phyloP scores from a whole-genome alignment of 805 yeast species.

The Suhomyces pyralidae region DNA sequence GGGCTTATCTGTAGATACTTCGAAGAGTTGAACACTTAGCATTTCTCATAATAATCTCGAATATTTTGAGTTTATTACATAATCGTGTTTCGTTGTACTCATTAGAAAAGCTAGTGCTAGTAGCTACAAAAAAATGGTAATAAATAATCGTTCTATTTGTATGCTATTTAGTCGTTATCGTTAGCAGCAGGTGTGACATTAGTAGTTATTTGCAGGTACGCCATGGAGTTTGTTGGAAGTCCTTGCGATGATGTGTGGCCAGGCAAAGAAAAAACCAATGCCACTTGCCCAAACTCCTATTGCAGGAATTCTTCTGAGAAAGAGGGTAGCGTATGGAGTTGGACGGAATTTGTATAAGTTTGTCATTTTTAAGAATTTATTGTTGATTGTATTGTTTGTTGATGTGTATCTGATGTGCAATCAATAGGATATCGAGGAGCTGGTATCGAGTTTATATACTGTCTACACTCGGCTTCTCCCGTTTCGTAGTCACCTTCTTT shows the following conservation, averaged over 20 bases:
- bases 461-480: background rate
- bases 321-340: constrained; percentile 22
- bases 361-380: background rate
- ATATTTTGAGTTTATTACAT: too few relatives aligned
- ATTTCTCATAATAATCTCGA: too few relatives aligned
- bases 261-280: constrained; percentile 27
- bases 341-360: constrained; percentile 3
- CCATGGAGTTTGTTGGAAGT: constrained; percentile 21
- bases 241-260: constrained; percentile 33
- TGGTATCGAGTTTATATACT: background rate
- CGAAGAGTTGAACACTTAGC: too few relatives aligned
- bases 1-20: too few relatives aligned
- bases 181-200: background rate
- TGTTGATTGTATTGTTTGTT: background rate
- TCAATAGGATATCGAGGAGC: background rate
- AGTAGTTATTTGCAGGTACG: constrained; percentile 27
- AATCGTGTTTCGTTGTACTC: too few relatives aligned
- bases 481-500: background rate
- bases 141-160: too few relatives aligned
- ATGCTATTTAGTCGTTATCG: background rate
- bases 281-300: constrained; percentile 31
- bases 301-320: constrained; percentile 28
- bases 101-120: too few relatives aligned
- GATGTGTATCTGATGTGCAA: background rate
- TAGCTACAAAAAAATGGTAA: too few relatives aligned